Percentiles rank a stretch among this genome's conserved stretches.
These are phyloP conservation scores for Coprinopsis sp. DNA, from an alignment of 768 basidiomycete species.

Conservation along the genomic window DNA sequence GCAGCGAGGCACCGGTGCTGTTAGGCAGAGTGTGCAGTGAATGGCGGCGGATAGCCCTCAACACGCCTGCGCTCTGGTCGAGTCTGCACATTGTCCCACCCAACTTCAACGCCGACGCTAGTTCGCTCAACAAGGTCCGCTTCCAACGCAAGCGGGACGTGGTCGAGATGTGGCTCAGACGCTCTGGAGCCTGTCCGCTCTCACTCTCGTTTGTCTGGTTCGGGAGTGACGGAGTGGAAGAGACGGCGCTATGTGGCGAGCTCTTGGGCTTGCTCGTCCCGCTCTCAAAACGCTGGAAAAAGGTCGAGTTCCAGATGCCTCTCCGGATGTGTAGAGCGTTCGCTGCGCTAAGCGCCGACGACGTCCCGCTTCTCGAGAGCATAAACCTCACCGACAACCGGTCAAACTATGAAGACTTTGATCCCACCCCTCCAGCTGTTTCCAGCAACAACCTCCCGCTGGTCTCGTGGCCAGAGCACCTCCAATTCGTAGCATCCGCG, in stretches of 20 bases:
- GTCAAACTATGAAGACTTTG: constrained; percentile 8
- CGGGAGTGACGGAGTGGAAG: background rate
- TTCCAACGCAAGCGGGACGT: constrained; percentile 1
- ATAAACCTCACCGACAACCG: constrained; percentile 24
- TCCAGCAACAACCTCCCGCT: constrained; percentile 3
- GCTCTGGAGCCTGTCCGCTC: constrained; percentile 10
- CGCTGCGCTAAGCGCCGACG: constrained; percentile 16
- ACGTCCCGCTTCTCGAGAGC: constrained; percentile 21
- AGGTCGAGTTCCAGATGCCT: constrained; percentile 4
- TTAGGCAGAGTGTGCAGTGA: constrained; percentile 11
- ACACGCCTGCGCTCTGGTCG: constrained; percentile 9
- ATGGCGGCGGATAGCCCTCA: constrained; percentile 9
- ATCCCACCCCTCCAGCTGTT: no score
- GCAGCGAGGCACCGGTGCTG: constrained; percentile 9
- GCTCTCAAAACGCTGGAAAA: constrained; percentile 1
- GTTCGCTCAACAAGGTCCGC: background rate
- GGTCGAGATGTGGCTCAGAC: background rate
- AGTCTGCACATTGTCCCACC: constrained; percentile 10
- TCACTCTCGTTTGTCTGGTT: constrained; percentile 11
- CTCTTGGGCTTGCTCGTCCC: constrained; percentile 1
- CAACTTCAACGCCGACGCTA: background rate
- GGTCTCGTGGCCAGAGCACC: constrained; percentile 21
- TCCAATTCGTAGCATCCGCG: constrained; percentile 19
- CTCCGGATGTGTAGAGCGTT: constrained; percentile 10
- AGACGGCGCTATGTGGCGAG: constrained; percentile 1